Percentiles rank a stretch among this genome's conserved stretches.
These are phyloP conservation scores for Claviceps humidiphila DNA, from an alignment of 2,329 filamentous ascomycete species.

Conservation along the genomic window DNA sequence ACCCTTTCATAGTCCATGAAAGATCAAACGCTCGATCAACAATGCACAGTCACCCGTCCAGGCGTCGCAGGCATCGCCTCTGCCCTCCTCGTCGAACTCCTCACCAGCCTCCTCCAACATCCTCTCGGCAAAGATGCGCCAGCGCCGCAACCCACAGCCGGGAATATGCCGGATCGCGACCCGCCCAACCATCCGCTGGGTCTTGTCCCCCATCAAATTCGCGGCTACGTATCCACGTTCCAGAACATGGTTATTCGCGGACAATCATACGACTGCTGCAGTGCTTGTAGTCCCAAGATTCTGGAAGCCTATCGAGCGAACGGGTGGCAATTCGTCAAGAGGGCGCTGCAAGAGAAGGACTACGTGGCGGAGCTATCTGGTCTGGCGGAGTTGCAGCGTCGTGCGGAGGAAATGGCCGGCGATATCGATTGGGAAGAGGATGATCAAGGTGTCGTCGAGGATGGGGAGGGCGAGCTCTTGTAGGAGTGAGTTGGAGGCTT, in stretches of 20 bases:
- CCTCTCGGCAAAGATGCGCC: slow-evolving; percentile 53
- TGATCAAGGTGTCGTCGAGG: slow-evolving; percentile 32
- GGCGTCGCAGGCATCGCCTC: slow-evolving; percentile 89
- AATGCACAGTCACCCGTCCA: slow-evolving; percentile 92
- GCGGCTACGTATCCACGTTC: slow-evolving; percentile 64
- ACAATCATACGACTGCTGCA: slow-evolving; percentile 67
- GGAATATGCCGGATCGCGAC: slow-evolving; percentile 37
- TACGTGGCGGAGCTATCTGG: slow-evolving; percentile 69
- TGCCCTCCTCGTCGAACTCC: slow-evolving; percentile 75
- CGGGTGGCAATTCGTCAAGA: slow-evolving; percentile 66
- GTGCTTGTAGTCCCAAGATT: slow-evolving; percentile 62
- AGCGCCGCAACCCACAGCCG: slow-evolving; percentile 33
- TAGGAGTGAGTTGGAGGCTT: slow-evolving; percentile 10
- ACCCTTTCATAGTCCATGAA: slow-evolving; percentile 57
- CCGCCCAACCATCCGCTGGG: slow-evolving; percentile 48
- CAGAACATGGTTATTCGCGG: slow-evolving; percentile 62
- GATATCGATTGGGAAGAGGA: slow-evolving; percentile 51
- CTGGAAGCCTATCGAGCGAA: slow-evolving; percentile 52
- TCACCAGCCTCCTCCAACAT: slow-evolving; percentile 80
- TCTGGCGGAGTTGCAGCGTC: slow-evolving; percentile 55
- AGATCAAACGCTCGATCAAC: slow-evolving; percentile 90
- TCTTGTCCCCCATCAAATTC: slow-evolving; percentile 66
- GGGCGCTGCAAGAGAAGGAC: slow-evolving; percentile 59
- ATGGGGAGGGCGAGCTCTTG: slow-evolving; percentile 42
- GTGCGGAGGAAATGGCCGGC: slow-evolving; percentile 36